phyloP scores from a whole-genome alignment of 345 rosid species.

The Physaria fendleri region DNA sequence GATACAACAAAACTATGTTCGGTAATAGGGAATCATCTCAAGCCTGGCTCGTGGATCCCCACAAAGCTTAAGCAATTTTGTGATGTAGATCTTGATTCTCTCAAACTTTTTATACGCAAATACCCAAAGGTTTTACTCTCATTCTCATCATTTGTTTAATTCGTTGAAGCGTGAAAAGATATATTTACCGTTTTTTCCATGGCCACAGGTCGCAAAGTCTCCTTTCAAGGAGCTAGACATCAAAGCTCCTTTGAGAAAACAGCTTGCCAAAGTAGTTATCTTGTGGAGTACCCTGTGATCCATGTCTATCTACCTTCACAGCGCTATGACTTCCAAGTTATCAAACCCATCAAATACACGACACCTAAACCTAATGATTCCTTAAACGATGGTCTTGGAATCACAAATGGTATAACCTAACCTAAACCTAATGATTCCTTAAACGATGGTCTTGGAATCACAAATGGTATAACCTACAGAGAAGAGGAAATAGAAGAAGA shows the following conservation, averaged over 20 bases:
- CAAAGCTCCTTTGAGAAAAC: conserved; percentile 53
- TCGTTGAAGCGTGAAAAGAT: neutral
- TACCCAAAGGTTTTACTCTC: conserved; percentile 44
- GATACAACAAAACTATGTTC: conserved; percentile 46
- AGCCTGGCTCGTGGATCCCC: conserved; percentile 73
- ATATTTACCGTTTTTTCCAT: neutral
- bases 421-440: conserved; percentile 26
- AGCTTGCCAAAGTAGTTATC: conserved; percentile 46
- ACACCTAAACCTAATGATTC: conserved; percentile 28
- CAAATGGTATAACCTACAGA: conserved; percentile 42
- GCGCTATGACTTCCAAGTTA: conserved; percentile 51
- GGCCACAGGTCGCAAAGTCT: conserved; percentile 55
- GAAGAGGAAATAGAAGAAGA: conserved; percentile 73
- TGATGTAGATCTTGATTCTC: conserved; percentile 47
- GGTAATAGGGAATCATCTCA: conserved; percentile 62
- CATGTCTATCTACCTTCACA: conserved; percentile 78
- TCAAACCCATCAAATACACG: conserved; percentile 23
- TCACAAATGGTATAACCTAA: conserved; percentile 41
- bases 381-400: conserved; percentile 22
- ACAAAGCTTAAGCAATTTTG: conserved; percentile 55
- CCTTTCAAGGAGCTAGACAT: conserved; percentile 59
- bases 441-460: conserved; percentile 24
- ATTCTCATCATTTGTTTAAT: neutral
- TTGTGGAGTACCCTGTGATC: conserved; percentile 84
- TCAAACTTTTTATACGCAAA: conserved; percentile 58